These are phyloP conservation scores for Leucocoprinus sp. DNA, from an alignment of 768 basidiomycete genomes.

Conservation along the genomic window DNA sequence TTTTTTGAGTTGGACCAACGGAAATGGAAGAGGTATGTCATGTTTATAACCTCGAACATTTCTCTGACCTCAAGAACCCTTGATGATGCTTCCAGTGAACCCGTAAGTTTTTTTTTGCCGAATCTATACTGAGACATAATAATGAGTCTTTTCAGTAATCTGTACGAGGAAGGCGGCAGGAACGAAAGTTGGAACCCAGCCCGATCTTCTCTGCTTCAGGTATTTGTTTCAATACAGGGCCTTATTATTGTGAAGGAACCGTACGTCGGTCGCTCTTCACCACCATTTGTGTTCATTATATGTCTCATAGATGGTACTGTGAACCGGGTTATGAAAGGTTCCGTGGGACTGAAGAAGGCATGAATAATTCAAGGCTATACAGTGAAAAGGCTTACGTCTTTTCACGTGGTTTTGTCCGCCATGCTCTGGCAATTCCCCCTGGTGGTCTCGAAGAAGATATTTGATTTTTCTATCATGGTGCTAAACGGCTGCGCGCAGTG, in stretches of 20 bases:
- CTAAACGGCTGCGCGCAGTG: conserved; percentile 60
- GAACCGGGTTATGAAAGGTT: conserved; percentile 93
- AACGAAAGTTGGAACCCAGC: conserved; percentile 82
- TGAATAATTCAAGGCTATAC: conserved; percentile 85
- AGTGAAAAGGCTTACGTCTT: conserved; percentile 91
- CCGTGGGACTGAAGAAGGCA: conserved; percentile 84
- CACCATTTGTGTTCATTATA: background rate
- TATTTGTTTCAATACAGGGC: conserved; percentile 90
- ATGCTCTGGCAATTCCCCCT: conserved; percentile 75
- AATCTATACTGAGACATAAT: background rate
- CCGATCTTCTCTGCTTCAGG: conserved; percentile 83
- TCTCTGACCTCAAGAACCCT: conserved; percentile 6
- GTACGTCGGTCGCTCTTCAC: conserved; percentile 35
- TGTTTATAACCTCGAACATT: conserved; percentile 3
- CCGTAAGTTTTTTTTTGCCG: conserved; percentile 43
- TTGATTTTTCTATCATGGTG: conserved; percentile 59
- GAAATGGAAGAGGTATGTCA: conserved; percentile 72
- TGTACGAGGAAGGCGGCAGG: conserved; percentile 91
- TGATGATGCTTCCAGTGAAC: conserved; percentile 43
- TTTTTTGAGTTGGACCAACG: conserved; percentile 92
- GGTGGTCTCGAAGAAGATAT: conserved; percentile 68
- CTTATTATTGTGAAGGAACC: conserved; percentile 90
- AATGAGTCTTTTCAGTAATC: conserved; percentile 43
- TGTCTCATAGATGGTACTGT: conserved; percentile 63
- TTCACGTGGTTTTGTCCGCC: conserved; percentile 83